Base-by-base conservation (phyloP, 2,329 filamentous ascomycete species). In the Aspergillus fischeri region DNA sequence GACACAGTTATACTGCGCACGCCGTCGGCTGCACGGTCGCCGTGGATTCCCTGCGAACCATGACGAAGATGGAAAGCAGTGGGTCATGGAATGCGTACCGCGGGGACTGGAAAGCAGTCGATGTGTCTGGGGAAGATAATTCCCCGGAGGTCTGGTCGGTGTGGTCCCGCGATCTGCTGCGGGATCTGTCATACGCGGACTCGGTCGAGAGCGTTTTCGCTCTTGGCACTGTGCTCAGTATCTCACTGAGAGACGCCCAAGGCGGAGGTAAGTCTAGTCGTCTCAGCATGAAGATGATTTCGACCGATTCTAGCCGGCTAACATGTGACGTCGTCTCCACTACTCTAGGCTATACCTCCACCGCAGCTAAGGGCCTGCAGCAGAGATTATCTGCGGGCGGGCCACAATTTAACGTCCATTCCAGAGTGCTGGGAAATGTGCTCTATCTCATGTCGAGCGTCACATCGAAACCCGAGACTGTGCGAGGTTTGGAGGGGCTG, bases 1-100 rank as follows among this genome's bases (percentile, higher is more conserved):
- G 91, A 0, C 91, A 95, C 70, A 93, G 89, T 70, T 95, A 95
- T 73, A 95, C 91, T 0, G 91, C 91, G 0, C 90, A 95, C 71
- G 82, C 91, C 0, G 83, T 94, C 1, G 91, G 91, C 0, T 95
- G 90, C 65, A 84, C 88, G 48, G 89, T 95, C 0, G 91, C 88
- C 0, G 78, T 88, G n/a, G 83, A 85, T 52, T 86, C 85, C 1
- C 70, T 95, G 8, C 70, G 73, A 8, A 79, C 80, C 42, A 83
- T 93, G 80, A 70, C 78, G 48, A 66, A 73, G 1, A 82, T 91
- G 77, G 84, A 89, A 3, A 64, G 65, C 0, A 65, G 70, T 0
- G 83, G 82, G 0, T 73, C 75, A 0, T 91, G 88, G 88, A 71
- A 81, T 58, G 76, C 64, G 60, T 85, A 81, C 56, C 82, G 80